phyloP scores from a whole-genome alignment of 1,284 basidiomycete species.

The Mixia osmundae region DNA sequence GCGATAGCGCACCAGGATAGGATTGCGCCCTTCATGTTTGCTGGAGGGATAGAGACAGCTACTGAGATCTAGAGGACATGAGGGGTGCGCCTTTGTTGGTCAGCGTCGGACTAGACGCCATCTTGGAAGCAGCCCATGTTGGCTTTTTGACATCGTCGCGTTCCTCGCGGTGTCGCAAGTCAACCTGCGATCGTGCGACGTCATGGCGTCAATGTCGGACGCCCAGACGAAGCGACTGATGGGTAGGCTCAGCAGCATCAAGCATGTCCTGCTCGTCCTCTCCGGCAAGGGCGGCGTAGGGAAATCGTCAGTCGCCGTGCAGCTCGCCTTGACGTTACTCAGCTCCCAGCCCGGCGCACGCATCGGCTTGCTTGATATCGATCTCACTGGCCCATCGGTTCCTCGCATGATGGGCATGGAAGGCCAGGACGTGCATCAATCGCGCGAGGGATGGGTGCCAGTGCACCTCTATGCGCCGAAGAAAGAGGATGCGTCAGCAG shows the following conservation, averaged over 20 bases:
- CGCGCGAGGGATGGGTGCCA: conserved; percentile 90
- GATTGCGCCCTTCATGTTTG: too few relatives aligned
- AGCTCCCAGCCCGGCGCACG: conserved; percentile 32
- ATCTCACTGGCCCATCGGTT: conserved; percentile 88
- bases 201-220: conserved; percentile 1
- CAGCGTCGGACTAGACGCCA: too few relatives aligned
- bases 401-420: conserved; percentile 94
- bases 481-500: not conserved
- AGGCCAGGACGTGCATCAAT: conserved; percentile 60
- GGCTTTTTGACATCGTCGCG: too few relatives aligned
- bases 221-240: conserved; percentile 1
- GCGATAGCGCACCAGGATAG: too few relatives aligned
- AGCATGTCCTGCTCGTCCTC: conserved; percentile 74
- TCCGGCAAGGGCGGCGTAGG: conserved; percentile 96
- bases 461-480: conserved; percentile 37
- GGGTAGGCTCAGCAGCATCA: conserved; percentile 37
- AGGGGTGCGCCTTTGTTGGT: too few relatives aligned
- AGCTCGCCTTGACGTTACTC: conserved; percentile 68
- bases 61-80: too few relatives aligned
- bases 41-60: too few relatives aligned
- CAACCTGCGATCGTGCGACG: too few relatives aligned
- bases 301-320: conserved; percentile 83
- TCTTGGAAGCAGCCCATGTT: too few relatives aligned
- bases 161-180: too few relatives aligned
- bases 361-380: conserved; percentile 82